Conservation (phyloP, 305 asterid species). For the Fraxinus velutina region DNA sequence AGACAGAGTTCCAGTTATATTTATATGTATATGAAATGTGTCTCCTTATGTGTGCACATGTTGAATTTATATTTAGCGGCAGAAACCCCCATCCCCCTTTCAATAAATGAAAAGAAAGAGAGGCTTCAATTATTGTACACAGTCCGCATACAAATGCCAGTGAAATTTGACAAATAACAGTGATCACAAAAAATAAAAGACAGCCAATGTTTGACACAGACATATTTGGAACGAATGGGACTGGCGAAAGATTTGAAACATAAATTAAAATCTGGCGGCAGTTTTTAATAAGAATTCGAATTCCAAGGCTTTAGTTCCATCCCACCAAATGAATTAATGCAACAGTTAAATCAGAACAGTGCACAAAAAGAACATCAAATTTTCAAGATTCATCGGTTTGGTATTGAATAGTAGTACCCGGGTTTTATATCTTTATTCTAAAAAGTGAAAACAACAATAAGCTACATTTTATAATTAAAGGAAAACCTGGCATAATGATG, state of each 20-base stretch:
- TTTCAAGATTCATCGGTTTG: background rate
- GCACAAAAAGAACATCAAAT: background rate
- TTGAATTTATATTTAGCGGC: background rate
- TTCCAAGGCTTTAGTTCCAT: background rate
- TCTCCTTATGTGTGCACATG: background rate
- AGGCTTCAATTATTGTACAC: background rate
- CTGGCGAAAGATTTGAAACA: background rate
- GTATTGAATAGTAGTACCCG: background rate
- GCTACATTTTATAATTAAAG: background rate
- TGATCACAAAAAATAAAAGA: background rate
- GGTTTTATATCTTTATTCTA: background rate
- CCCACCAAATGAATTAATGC: background rate
- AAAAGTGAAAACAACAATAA: background rate
- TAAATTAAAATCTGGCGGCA: background rate
- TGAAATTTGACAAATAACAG: background rate
- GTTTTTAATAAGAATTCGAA: background rate
- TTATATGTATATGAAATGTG: background rate
- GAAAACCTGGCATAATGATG: background rate
- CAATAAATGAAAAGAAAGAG: background rate
- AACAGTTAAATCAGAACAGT: background rate
- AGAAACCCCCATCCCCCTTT: background rate
- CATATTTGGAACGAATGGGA: background rate
- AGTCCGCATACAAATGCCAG: background rate
- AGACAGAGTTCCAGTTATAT: conserved; percentile 2
- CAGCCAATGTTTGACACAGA: background rate